phyloP scores from a whole-genome alignment of 129 eudicot species.

The Tagetes erecta region DNA sequence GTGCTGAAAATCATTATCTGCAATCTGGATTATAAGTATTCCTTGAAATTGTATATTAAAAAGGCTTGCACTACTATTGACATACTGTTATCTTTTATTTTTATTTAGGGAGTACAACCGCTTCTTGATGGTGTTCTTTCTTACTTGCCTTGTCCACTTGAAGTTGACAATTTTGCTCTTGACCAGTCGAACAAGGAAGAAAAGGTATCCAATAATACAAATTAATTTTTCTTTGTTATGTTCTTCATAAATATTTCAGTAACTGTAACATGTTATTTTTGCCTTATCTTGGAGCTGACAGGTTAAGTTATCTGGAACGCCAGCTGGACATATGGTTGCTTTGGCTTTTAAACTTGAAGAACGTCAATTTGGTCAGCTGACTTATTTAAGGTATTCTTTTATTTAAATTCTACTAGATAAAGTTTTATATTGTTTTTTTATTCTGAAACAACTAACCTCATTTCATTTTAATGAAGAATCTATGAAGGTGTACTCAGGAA shows the following conservation, averaged over 20 bases:
- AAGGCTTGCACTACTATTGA: background rate
- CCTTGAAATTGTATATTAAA: background rate
- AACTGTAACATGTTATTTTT: slow-evolving; percentile 5
- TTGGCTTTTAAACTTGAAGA: slow-evolving; percentile 96
- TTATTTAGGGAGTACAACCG: slow-evolving; percentile 79
- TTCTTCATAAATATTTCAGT: slow-evolving; percentile 4
- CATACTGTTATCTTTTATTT: background rate
- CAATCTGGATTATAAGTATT: background rate
- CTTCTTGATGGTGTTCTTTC: slow-evolving; percentile 93
- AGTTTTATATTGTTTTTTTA: slow-evolving; percentile 3
- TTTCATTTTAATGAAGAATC: slow-evolving; percentile 52
- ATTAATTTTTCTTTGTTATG: background rate
- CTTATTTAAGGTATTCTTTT: slow-evolving; percentile 66
- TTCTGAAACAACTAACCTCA: slow-evolving; percentile 17
- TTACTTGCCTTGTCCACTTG: slow-evolving; percentile 92
- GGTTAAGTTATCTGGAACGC: slow-evolving; percentile 81
- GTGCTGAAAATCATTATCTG: background rate
- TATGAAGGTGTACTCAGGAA: slow-evolving; percentile 89
- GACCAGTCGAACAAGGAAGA: slow-evolving; percentile 91
- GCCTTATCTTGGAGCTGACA: slow-evolving; percentile 26
- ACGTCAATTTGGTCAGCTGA: slow-evolving; percentile 85
- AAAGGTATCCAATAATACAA: slow-evolving; percentile 50
- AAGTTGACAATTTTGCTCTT: slow-evolving; percentile 91
- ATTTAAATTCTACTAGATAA: background rate
- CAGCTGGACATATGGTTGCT: slow-evolving; percentile 91